A percentile compares a stretch with the other conserved stretches of the same genome.
Evolutionary conservation across 2,329 filamentous ascomycete genomes (phyloP).

Genomic region (Hypoxylon sp.): DNA sequence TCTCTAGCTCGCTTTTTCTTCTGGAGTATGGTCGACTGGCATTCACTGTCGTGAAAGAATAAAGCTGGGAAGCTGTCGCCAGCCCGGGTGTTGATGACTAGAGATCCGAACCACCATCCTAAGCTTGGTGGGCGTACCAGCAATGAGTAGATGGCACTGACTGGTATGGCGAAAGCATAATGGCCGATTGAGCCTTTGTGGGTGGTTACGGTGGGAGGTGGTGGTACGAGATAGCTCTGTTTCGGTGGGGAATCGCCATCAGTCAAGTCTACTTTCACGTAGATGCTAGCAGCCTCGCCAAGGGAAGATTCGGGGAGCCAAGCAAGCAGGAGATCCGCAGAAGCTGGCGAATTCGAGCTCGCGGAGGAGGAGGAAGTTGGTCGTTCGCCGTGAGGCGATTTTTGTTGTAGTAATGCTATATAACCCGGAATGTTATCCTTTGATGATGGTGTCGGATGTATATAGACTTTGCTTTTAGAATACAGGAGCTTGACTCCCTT

Average conservation of each 20-base stretch:
- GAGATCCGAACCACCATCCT: slow-evolving; percentile 98
- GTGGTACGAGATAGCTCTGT: slow-evolving; percentile 91
- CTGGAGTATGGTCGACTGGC: slow-evolving; percentile 93
- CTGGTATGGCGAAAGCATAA: slow-evolving; percentile 91
- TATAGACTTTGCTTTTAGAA: slow-evolving; percentile 99
- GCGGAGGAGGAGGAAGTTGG: slow-evolving; percentile 61
- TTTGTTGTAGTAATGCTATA: slow-evolving; percentile 93
- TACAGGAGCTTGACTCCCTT: slow-evolving; percentile 93
- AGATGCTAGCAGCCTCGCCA: slow-evolving; percentile 86
- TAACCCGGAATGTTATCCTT: slow-evolving; percentile 98
- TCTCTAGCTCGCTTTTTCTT: slow-evolving; percentile 88
- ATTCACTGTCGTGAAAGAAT: slow-evolving; percentile 98
- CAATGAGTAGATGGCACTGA: slow-evolving; percentile 91
- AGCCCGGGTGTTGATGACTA: slow-evolving; percentile 90
- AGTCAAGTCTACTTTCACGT: slow-evolving; percentile 93
- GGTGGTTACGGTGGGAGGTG: slow-evolving; percentile 86
- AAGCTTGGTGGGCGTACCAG: slow-evolving; percentile 91
- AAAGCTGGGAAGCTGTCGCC: slow-evolving; percentile 95
- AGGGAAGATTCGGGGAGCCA: slow-evolving; percentile 94
- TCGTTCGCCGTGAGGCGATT: slow-evolving; percentile 62
- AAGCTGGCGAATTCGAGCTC: slow-evolving; percentile 59
- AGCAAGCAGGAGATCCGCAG: slow-evolving; percentile 85
- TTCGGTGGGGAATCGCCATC: slow-evolving; percentile 84
- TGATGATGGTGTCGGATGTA: slow-evolving; percentile 91
- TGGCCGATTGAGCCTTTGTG: slow-evolving; percentile 79